phyloP scores from a whole-genome alignment of 805 yeast genomes.

The Tanozyma kutaoensis region DNA sequence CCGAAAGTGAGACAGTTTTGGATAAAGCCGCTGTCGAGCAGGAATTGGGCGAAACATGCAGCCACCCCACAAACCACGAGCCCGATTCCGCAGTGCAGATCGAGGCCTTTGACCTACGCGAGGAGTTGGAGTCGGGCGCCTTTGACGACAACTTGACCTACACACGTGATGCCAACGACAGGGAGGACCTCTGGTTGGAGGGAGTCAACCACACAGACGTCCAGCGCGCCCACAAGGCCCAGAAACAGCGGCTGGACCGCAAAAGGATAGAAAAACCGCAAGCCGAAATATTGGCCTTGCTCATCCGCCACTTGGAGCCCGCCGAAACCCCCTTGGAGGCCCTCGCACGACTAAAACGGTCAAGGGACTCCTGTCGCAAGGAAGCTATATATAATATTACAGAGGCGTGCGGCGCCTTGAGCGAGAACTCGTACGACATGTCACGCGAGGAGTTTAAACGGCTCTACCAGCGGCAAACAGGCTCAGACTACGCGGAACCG shows the following conservation, averaged over 20 bases:
- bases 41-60: too few species aligned
- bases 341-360: too few species aligned
- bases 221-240: too few species aligned
- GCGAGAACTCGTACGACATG: conserved; percentile 24
- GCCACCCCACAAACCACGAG: too few species aligned
- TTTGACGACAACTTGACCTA: conserved; percentile 54
- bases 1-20: too few species aligned
- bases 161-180: conserved; percentile 23
- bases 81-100: conserved; percentile 23
- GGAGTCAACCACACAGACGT: too few species aligned
- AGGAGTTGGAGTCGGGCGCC: conserved; percentile 44
- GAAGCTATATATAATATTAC: background rate
- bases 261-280: too few species aligned
- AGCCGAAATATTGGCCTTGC: background rate
- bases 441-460: conserved; percentile 40
- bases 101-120: conserved; percentile 48
- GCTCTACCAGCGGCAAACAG: conserved; percentile 28
- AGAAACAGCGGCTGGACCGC: too few species aligned
- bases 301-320: background rate
- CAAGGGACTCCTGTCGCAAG: too few species aligned
- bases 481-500: conserved; percentile 10
- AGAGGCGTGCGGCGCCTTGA: conserved; percentile 13
- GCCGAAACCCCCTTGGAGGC: background rate
- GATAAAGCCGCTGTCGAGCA: too few species aligned
- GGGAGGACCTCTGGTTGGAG: too few species aligned